Conservation (phyloP, 805 yeast species). For the Wickerhamomyces rabaulensis region DNA sequence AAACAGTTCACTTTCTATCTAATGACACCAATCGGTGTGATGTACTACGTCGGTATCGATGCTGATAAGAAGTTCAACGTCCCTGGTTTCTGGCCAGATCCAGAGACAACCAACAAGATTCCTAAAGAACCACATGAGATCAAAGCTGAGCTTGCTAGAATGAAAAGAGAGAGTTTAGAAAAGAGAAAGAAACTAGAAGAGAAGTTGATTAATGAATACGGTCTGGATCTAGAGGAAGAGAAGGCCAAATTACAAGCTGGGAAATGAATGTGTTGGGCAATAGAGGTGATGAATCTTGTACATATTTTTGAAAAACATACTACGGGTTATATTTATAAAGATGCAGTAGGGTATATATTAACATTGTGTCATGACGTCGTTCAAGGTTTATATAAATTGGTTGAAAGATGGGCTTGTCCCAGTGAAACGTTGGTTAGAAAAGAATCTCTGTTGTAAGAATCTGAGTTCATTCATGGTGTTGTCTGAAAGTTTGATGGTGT, state of each 20-base stretch:
- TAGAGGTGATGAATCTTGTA: background rate
- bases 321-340: background rate
- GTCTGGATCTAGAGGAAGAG: conserved; percentile 51
- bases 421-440: background rate
- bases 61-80: conserved; percentile 85
- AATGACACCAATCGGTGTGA: conserved; percentile 80
- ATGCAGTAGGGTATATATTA: background rate
- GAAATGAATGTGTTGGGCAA: conserved; percentile 5
- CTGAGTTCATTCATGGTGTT: conserved; percentile 6
- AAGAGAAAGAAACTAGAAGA: conserved; percentile 71
- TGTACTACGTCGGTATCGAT: conserved; percentile 90
- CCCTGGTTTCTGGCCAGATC: conserved; percentile 97
- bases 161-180: conserved; percentile 69
- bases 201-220: conserved; percentile 57
- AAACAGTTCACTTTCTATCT: conserved; percentile 73
- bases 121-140: conserved; percentile 93
- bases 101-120: conserved; percentile 80
- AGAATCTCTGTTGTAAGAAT: background rate
- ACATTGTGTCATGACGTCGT: background rate
- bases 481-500: conserved; percentile 2
- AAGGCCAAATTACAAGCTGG: conserved; percentile 27
- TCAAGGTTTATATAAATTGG: background rate
- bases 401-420: background rate
- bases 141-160: conserved; percentile 84
- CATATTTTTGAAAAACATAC: conserved; percentile 4